Evolutionary conservation across 2,329 filamentous ascomycete genomes (phyloP), one percentile per base, ranked within the genome.

Genomic region (Lachnellula cervina): DNA sequence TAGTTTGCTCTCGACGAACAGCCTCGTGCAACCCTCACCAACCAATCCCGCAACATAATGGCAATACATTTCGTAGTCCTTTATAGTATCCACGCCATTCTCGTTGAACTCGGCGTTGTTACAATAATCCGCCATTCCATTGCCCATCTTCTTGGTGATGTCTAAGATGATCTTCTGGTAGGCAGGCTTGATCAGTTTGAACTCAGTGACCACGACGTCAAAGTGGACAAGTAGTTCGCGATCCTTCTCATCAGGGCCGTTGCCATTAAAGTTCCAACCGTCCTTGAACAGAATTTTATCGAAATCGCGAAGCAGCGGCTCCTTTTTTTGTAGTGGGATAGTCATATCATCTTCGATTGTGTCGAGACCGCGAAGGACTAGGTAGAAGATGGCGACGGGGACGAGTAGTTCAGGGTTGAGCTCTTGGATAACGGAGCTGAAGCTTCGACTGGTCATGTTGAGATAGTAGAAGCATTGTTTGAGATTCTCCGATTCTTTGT

Each of bases 331-430:
- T 40, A 93, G 76, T 2, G 87, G 78, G 58, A 99, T 87, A 5
- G 91, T 96, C 85, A 97, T 97, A 73, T 99, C 94, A 78, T 99
- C 94, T 75, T 99, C 94, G 58, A 99, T 89, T n/a, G 94, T 99
- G 73, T 99, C 94, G 50, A 99, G 82, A 47, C 90, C 94, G 59
- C 94, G 89, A 53, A 99, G 80, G 52, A 90, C 83, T 28, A 99
- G 83, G 76, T 99, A 99, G 80, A 99, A 99, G 9, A 97, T 78
- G 54, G 87, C 85, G 46, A 97, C 81, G 23, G 94, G 91, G 42
- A 97, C 83, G 37, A 97, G 83, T 34, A 99, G 84, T 74, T 99
- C 93, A 1, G 91, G 91, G 70, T 97, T 92, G 44, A 99, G 82
- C 75, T 99, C 94, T 74, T 96, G 85, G 62, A 99, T 99, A 70